These are phyloP conservation scores for Psilocybe subaeruginosa DNA, from an alignment of 768 basidiomycete genomes.

Conservation along the genomic window DNA sequence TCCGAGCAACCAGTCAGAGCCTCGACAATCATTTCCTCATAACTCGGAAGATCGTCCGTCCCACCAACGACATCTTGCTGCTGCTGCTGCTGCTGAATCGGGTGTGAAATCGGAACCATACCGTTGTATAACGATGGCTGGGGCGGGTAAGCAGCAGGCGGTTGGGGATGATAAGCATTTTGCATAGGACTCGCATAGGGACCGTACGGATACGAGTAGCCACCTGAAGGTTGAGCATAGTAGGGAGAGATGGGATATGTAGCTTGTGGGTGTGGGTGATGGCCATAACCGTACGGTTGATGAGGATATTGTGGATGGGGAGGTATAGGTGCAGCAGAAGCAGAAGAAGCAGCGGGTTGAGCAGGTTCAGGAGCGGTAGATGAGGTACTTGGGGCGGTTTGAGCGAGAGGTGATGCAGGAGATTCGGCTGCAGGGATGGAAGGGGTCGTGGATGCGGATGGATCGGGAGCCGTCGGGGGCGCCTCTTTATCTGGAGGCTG, in stretches of 20 bases:
- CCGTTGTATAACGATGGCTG: constrained; percentile 22
- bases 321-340: constrained; percentile 16
- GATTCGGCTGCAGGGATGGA: constrained; percentile 12
- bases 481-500: constrained; percentile 24
- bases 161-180: constrained; percentile 43
- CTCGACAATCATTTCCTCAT: constrained; percentile 91
- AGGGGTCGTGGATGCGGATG: constrained; percentile 14
- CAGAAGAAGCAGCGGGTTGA: constrained; percentile 12
- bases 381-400: constrained; percentile 18
- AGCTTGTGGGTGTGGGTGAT: constrained; percentile 41
- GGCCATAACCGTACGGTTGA: constrained; percentile 55
- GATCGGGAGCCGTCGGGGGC: constrained; percentile 14
- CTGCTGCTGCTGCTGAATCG: constrained; percentile 17
- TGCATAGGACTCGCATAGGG: constrained; percentile 45
- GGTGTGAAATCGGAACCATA: constrained; percentile 22
- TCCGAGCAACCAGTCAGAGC: constrained; percentile 69
- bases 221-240: constrained; percentile 51
- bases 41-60: constrained; percentile 72
- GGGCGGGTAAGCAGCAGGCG: constrained; percentile 27
- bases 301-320: constrained; percentile 44
- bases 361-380: constrained; percentile 7
- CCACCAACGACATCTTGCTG: constrained; percentile 28
- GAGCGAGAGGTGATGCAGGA: constrained; percentile 19
- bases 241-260: constrained; percentile 73
- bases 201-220: constrained; percentile 46